Conservation (phyloP, 1,284 basidiomycete species). For the Termitomyces sp. region DNA sequence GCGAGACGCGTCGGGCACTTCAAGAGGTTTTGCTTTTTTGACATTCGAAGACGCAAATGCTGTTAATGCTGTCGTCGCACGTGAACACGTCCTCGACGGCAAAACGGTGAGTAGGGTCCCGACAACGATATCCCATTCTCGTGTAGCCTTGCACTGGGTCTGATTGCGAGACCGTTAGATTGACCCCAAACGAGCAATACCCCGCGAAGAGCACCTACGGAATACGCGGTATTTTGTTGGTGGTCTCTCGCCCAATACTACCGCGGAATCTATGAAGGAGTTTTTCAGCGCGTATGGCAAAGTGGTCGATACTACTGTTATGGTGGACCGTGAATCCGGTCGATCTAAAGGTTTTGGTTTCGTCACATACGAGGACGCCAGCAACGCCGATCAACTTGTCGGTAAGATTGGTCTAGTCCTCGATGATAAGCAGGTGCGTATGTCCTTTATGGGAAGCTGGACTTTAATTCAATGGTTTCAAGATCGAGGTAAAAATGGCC, state of each 20-base stretch:
- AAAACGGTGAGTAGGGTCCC: slow-evolving; percentile 58
- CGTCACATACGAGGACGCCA: slow-evolving; percentile 82
- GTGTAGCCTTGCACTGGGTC: neutral
- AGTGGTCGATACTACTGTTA: slow-evolving; percentile 87
- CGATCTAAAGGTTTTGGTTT: slow-evolving; percentile 94
- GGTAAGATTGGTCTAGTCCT: slow-evolving; percentile 65
- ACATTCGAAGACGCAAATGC: slow-evolving; percentile 83
- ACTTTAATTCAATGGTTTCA: neutral
- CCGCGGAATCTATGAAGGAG: slow-evolving; percentile 74
- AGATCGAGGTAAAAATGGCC: slow-evolving; percentile 87
- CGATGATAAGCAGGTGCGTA: slow-evolving; percentile 71
- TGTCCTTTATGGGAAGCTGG: too few relatives aligned
- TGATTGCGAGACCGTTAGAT: slow-evolving; percentile 52
- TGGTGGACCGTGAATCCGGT: slow-evolving; percentile 88
- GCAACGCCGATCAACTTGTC: slow-evolving; percentile 67
- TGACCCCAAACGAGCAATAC: slow-evolving; percentile 93
- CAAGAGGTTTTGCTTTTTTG: slow-evolving; percentile 92
- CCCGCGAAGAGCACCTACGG: slow-evolving; percentile 78
- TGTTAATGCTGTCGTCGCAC: slow-evolving; percentile 78
- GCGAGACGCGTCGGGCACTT: slow-evolving; percentile 87
- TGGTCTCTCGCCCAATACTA: slow-evolving; percentile 74
- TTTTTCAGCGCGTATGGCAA: slow-evolving; percentile 78
- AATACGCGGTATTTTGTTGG: slow-evolving; percentile 89
- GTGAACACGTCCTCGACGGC: slow-evolving; percentile 86
- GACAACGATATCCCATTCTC: neutral